phyloP scores from a whole-genome alignment of 495 filamentous ascomycete genomes.

The Chlorociboria aeruginascens region DNA sequence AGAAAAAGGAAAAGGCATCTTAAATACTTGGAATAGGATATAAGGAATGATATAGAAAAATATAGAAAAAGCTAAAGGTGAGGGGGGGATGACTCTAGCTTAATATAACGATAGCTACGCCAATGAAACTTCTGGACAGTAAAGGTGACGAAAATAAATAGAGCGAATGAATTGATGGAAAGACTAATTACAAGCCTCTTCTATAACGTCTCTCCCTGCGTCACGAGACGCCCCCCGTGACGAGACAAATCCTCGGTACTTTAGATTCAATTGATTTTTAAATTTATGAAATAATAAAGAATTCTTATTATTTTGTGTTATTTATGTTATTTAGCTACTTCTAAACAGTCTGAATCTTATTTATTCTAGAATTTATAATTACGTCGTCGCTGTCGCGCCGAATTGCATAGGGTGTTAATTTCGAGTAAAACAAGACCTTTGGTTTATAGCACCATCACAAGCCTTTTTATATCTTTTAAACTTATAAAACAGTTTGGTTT shows the following conservation, averaged over 20 bases:
- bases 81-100: too few species aligned
- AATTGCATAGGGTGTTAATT: conserved; percentile 18
- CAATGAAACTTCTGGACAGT: too few species aligned
- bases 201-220: conserved; percentile 4
- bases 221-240: too few species aligned
- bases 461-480: conserved; percentile 20
- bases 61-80: too few species aligned
- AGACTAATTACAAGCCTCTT: too few species aligned
- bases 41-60: too few species aligned
- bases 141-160: too few species aligned
- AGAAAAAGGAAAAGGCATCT: too few species aligned
- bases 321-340: conserved; percentile 17
- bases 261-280: conserved; percentile 15
- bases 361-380: conserved; percentile 20
- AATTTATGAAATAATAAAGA: conserved; percentile 10
- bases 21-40: too few species aligned
- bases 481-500: conserved; percentile 18
- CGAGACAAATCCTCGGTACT: conserved; percentile 18
- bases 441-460: conserved; percentile 16
- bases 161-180: too few species aligned
- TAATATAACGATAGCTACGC: too few species aligned
- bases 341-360: conserved; percentile 13
- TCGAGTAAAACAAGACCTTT: conserved; percentile 13
- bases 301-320: conserved; percentile 16
- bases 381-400: conserved; percentile 18